Percentiles rank a stretch among this genome's conserved stretches.
These are phyloP conservation scores for Mortierella sp. DNA, from an alignment of 371 early-diverging fungal species.

Conservation along the genomic window DNA sequence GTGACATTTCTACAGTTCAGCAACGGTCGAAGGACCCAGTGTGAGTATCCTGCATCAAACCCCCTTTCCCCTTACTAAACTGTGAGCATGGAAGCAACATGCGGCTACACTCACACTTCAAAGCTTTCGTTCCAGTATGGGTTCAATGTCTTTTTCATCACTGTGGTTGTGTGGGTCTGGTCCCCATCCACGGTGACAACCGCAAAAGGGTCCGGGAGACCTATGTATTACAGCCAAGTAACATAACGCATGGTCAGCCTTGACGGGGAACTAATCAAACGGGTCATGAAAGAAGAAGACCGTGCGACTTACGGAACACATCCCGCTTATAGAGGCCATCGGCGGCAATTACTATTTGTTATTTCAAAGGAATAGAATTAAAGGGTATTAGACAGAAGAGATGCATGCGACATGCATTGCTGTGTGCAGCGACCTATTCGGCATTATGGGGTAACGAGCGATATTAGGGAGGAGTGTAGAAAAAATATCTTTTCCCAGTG, in stretches of 20 bases:
- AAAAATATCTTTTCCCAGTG: too few species aligned
- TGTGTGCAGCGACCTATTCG: too few species aligned
- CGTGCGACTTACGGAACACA: conserved; percentile 80
- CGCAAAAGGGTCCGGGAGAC: conserved; percentile 84
- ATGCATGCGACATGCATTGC: neutral
- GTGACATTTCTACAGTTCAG: conserved; percentile 66
- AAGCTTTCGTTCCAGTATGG: conserved; percentile 86
- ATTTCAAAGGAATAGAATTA: neutral
- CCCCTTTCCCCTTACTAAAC: too few species aligned
- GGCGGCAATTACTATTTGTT: conserved; percentile 82
- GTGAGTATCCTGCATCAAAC: too few species aligned
- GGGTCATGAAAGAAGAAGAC: neutral
- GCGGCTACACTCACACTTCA: conserved; percentile 58
- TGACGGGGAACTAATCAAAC: neutral
- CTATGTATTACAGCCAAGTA: conserved; percentile 34
- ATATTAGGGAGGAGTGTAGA: too few species aligned
- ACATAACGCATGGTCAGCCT: neutral
- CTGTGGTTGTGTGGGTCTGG: conserved; percentile 83
- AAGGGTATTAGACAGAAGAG: too few species aligned
- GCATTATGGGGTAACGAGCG: too few species aligned
- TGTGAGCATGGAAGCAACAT: neutral
- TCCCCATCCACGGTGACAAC: conserved; percentile 89
- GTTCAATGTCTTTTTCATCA: conserved; percentile 77
- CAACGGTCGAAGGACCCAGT: neutral
- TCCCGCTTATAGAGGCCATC: conserved; percentile 91